Evolutionary conservation across 2,329 filamentous ascomycete genomes (phyloP), one percentile per base, ranked within the genome.

Genomic region (Pochonia chlamydosporia): DNA sequence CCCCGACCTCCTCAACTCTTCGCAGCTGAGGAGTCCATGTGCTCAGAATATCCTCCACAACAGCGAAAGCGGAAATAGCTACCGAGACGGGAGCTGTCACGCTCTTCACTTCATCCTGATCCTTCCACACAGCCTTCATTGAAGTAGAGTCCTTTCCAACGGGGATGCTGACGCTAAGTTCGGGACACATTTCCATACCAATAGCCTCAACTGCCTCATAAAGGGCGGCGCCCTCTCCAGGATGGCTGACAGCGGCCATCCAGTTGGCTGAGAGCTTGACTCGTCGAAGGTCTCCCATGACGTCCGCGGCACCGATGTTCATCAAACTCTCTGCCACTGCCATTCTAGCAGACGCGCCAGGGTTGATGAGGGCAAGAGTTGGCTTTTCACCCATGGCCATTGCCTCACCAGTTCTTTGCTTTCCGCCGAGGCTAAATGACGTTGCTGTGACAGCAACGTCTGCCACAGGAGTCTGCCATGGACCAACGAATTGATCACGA

Each of bases 111-210:
- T 87, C 76, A 16, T 78, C 72, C 51, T 74, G 72, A 55, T 92
- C 87, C 61, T 82, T 86, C 93, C 93, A 97, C 47, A 89, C 89
- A 59, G 95, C 92, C 75, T 96, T 96, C 93, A 99, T 97, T 3
- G 91, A 96, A 68, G 95, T 96, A 0, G 92, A 97, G 66, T 99
- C 93, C 70, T 99, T 97, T 47, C 93, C 93, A 8, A 97, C 93
- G 4, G 93, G 93, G 50, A 99, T 97, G 48, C 87, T 89, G 51
- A 99, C 82, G 28, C 88, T 89, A n/a, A 97, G 76, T 57, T 87
- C 77, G 2, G 90, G 90, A 67, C 93, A 99, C 8, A 99, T 75
- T 41, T 95, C 87, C 81, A 96, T 85, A 42, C 91, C 91, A 49
- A 96, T 90, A 9, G 92, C 90, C 63, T 95, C 81, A 3, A 96